Base-by-base conservation (phyloP, 805 yeast genomes). In the Saccharomycopsis sp. region DNA sequence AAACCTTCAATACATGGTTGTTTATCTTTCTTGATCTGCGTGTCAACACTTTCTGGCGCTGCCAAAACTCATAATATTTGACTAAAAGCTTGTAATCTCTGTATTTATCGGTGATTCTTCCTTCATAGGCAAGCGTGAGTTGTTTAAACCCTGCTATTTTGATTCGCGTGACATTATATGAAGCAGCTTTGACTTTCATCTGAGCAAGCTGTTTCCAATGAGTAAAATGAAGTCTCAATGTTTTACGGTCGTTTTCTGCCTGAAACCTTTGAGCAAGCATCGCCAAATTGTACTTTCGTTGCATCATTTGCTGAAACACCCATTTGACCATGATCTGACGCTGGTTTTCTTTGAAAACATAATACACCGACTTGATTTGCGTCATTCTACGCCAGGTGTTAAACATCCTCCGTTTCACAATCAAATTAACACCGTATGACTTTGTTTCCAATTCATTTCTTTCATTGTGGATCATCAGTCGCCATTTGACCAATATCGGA, bases 401-500 rank as follows among this genome's bases (percentile, higher is more conserved):
- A 12, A 61, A 61, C 25, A 35, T 58, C 24, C 58, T 17, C 29
- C 24, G 23, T 23, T 54, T 54, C 5, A 54, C 8, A 23, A 25
- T 53, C 7, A 56, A 25, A 2, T 17, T 35, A 22, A 24, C 29
- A 42, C 24, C 15, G 17, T 44, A 44, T 5, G 49, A n/a, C 12
- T 44, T 44, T 44, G 49, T 12, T 17, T 17, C 9, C 22, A 44
- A 44, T 7, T 44, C 49, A 17, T 44, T 17, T 19, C 49, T 44
- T 2, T 52, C n/a, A 20, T 24, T 25, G 2, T 19, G 12, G 25
- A 51, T 15, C 47, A 50, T 56, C 25, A 29, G 14, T 3, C 34
- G 53, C 61, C 61, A 58, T 7, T 25, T 42, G 14, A 58, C 23
- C 9, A 58, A 44, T 17, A 53, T 22, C 3, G 62, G 54, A 19